phyloP scores from a whole-genome alignment of 1,284 basidiomycete species.

The Pisolithus thermaeus region DNA sequence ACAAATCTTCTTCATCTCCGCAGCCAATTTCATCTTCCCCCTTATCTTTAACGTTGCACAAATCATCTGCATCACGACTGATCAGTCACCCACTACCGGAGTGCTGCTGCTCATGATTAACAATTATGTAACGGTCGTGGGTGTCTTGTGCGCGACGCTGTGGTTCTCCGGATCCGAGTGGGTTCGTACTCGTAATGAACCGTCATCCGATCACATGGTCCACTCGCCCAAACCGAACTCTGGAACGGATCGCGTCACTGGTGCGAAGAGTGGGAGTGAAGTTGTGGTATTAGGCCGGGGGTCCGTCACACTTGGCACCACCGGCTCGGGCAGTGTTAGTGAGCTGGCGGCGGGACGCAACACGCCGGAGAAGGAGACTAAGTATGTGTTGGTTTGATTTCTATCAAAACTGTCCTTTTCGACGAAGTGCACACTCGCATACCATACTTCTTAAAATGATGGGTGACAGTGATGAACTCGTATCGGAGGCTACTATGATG shows the following conservation, averaged over 20 bases:
- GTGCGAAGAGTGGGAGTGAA: not conserved
- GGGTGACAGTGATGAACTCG: too few species aligned
- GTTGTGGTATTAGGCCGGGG: not conserved
- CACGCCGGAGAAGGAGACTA: too few species aligned
- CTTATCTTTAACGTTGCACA: slow-evolving; percentile 5
- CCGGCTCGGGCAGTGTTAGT: not conserved
- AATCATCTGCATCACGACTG: not conserved
- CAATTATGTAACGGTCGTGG: slow-evolving; percentile 1
- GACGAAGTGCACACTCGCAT: too few species aligned
- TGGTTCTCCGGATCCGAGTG: slow-evolving; percentile 4
- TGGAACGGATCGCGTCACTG: not conserved
- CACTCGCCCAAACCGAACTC: not conserved
- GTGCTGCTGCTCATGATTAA: slow-evolving; percentile 3
- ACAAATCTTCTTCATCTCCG: slow-evolving; percentile 3
- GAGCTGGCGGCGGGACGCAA: not conserved
- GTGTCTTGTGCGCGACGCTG: slow-evolving; percentile 4
- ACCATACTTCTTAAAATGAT: too few species aligned
- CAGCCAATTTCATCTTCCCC: slow-evolving; percentile 5
- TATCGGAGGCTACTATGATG: too few species aligned
- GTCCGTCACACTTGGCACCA: not conserved
- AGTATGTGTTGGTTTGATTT: too few species aligned
- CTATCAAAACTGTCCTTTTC: too few species aligned
- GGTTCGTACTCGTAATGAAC: not conserved
- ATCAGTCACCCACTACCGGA: not conserved
- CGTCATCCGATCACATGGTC: not conserved